Evolutionary conservation across 148 eudicot genomes (phyloP).

Genomic region (Camellia sinensis): DNA sequence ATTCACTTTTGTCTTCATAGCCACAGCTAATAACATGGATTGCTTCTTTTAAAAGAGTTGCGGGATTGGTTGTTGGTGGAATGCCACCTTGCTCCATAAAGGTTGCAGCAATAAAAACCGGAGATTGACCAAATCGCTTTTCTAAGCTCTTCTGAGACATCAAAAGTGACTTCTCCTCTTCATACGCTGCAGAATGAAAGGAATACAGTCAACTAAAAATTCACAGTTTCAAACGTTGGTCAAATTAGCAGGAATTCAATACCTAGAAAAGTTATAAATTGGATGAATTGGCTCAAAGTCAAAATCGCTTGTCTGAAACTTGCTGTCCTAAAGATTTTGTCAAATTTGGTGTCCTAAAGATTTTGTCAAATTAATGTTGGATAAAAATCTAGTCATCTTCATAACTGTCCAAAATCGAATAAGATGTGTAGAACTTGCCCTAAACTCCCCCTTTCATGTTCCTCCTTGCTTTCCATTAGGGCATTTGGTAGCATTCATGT

Average conservation of each 20-base stretch:
- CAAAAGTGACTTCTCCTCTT: constrained; percentile 52
- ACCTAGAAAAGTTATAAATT: background rate
- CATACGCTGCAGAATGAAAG: constrained; percentile 27
- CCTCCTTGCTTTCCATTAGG: background rate
- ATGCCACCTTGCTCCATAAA: constrained; percentile 63
- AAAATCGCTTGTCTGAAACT: background rate
- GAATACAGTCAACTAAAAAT: background rate
- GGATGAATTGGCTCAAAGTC: background rate
- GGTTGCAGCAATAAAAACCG: constrained; percentile 55
- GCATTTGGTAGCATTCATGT: background rate
- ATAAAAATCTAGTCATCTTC: background rate
- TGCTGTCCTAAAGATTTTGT: background rate
- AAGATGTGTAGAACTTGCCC: background rate
- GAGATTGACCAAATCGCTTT: constrained; percentile 64
- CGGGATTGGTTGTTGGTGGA: constrained; percentile 47
- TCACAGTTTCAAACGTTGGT: background rate
- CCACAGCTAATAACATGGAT: constrained; percentile 68
- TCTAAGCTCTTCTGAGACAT: constrained; percentile 61
- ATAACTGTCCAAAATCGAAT: background rate
- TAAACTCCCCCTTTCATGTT: background rate
- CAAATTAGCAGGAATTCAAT: background rate
- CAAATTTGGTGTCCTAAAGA: background rate
- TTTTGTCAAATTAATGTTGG: background rate
- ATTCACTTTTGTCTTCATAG: constrained; percentile 60
- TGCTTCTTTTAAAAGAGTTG: constrained; percentile 55